Percentiles rank a stretch among this genome's conserved stretches.
Evolutionary conservation across 1,139 yeast genomes (phyloP).

Genomic region (Meyerozyma athensensis): DNA sequence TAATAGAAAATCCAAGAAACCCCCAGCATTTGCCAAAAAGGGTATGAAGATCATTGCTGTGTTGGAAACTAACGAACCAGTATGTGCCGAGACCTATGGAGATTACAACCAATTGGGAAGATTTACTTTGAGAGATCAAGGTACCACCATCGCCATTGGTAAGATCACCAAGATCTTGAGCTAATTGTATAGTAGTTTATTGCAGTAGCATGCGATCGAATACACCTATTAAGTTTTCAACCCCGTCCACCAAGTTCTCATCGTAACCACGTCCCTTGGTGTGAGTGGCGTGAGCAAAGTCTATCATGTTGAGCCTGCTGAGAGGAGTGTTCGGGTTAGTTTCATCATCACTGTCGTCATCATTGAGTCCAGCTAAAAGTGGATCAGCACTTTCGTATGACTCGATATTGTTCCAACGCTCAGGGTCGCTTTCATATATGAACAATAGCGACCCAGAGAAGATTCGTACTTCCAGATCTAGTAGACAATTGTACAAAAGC

Average conservation of each 20-base stretch:
- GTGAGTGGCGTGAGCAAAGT: constrained; percentile 81
- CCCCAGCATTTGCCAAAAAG: constrained; percentile 97
- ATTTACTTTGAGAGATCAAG: constrained; percentile 97
- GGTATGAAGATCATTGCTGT: constrained; percentile 98
- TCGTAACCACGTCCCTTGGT: constrained; percentile 67
- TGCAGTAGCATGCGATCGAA: constrained; percentile 26
- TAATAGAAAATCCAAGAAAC: constrained; percentile 90
- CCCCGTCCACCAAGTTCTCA: constrained; percentile 62
- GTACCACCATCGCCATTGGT: constrained; percentile 97
- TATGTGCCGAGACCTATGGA: constrained; percentile 88
- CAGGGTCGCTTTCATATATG: constrained; percentile 63
- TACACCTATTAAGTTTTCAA: constrained; percentile 51
- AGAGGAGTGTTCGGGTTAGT: constrained; percentile 27
- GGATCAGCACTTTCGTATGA: constrained; percentile 14
- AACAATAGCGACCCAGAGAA: constrained; percentile 73
- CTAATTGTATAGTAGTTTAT: constrained; percentile 5
- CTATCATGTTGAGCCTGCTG: constrained; percentile 65
- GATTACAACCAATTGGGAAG: constrained; percentile 96
- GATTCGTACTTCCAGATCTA: constrained; percentile 60
- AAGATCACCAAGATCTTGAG: constrained; percentile 73
- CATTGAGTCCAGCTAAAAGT: constrained; percentile 7
- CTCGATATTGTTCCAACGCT: constrained; percentile 34
- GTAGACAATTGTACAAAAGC: constrained; percentile 57
- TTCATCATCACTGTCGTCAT: constrained; percentile 22
- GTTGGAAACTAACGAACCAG: constrained; percentile 77